phyloP scores from a whole-genome alignment of 2,329 filamentous ascomycete genomes.

The Penicillium sp. region DNA sequence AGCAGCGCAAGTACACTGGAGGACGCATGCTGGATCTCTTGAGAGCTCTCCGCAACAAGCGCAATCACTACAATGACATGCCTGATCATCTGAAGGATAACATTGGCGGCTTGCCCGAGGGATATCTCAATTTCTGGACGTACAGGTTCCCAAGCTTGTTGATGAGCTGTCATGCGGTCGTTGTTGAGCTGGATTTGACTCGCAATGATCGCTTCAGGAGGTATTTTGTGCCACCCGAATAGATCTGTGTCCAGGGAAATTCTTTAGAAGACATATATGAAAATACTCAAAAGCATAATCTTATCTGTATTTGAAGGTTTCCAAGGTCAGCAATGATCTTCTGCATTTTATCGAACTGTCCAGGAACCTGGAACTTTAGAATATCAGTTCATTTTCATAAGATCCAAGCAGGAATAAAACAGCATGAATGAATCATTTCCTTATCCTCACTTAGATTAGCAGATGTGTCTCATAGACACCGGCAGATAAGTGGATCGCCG shows the following conservation, averaged over 20 bases:
- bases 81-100: constrained; percentile 69
- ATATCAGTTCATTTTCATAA: no score
- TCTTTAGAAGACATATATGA: neutral
- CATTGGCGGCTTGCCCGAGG: constrained; percentile 73
- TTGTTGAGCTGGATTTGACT: constrained; percentile 62
- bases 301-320: neutral
- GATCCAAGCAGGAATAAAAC: neutral
- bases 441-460: neutral
- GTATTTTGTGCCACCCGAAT: constrained; percentile 41
- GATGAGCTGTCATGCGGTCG: constrained; percentile 73
- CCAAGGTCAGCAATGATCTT: no score
- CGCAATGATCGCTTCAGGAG: constrained; percentile 42
- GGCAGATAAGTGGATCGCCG: constrained; percentile 1
- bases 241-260: neutral
- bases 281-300: neutral
- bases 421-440: neutral
- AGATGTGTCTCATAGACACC: neutral
- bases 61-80: constrained; percentile 98
- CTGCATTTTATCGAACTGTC: neutral
- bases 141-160: constrained; percentile 73
- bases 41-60: constrained; percentile 88
- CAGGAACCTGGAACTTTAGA: neutral
- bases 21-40: constrained; percentile 79
- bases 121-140: constrained; percentile 83
- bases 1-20: constrained; percentile 92